A percentile compares a stretch with the other conserved stretches of the same genome.
Evolutionary conservation across 371 early-diverging fungal species (phyloP).

Genomic region (Parasitella parasitica): DNA sequence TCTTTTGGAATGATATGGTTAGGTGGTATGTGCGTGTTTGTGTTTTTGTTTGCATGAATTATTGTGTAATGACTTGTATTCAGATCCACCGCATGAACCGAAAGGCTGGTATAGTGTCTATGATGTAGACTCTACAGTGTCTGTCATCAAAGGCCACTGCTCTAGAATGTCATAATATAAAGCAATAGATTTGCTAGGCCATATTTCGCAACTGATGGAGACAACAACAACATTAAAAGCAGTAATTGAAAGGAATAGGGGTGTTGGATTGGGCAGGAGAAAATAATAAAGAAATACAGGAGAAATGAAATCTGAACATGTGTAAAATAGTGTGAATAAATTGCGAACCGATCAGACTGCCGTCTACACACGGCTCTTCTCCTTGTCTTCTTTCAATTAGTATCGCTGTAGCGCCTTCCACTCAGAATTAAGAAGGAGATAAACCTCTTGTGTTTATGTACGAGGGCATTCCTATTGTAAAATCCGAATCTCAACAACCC

Average conservation of each 20-base stretch:
- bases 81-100: conserved; percentile 50
- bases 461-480: conserved; percentile 19
- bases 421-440: conserved; percentile 3
- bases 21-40: conserved; percentile 26
- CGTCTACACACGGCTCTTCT: not conserved
- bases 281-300: not conserved
- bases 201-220: not conserved
- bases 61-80: not conserved
- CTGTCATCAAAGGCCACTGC: conserved; percentile 19
- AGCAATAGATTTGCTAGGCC: not conserved
- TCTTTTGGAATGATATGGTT: conserved; percentile 38
- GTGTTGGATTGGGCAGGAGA: not conserved
- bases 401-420: not conserved
- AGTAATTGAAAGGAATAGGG: conserved; percentile 3
- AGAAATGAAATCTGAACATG: not conserved
- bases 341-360: not conserved
- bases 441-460: not conserved
- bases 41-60: not conserved
- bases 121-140: conserved; percentile 34
- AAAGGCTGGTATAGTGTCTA: conserved; percentile 52
- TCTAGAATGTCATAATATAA: not conserved
- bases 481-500: conserved; percentile 14
- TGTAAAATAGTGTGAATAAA: not conserved
- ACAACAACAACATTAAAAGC: conserved; percentile 9
- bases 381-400: not conserved